Evolutionary conservation across 495 filamentous ascomycete species (phyloP).

Genomic region (Bacidia rubella): DNA sequence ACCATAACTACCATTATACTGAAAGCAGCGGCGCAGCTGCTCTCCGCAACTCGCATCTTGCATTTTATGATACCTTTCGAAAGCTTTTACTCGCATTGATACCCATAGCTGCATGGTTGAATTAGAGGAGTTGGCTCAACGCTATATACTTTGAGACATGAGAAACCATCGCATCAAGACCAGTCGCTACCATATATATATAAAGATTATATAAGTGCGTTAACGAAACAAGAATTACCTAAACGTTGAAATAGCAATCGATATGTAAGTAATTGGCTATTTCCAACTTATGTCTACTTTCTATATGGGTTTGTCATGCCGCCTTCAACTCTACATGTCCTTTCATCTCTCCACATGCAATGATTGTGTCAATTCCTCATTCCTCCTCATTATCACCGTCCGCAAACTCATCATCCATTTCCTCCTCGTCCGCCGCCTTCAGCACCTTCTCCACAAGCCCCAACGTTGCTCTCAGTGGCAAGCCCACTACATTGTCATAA

Average conservation of each 20-base stretch:
- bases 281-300: too few relatives aligned
- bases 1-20: not conserved
- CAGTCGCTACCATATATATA: not conserved
- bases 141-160: not conserved
- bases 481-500: conserved; percentile 91
- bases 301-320: too few relatives aligned
- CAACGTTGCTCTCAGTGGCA: conserved; percentile 71
- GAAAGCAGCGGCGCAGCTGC: not conserved
- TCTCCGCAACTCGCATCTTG: not conserved
- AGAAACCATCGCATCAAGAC: not conserved
- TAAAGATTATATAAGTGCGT: too few relatives aligned
- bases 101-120: not conserved
- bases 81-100: not conserved
- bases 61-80: not conserved
- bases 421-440: conserved; percentile 37
- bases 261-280: too few relatives aligned
- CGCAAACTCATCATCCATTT: conserved; percentile 24
- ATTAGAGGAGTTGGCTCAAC: not conserved
- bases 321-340: too few relatives aligned
- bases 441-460: conserved; percentile 76
- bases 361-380: too few relatives aligned
- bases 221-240: too few relatives aligned
- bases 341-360: too few relatives aligned
- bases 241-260: too few relatives aligned
- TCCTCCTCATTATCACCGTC: conserved; percentile 12